Conservation (phyloP, 768 basidiomycete species). For the Amanita rubescens region DNA sequence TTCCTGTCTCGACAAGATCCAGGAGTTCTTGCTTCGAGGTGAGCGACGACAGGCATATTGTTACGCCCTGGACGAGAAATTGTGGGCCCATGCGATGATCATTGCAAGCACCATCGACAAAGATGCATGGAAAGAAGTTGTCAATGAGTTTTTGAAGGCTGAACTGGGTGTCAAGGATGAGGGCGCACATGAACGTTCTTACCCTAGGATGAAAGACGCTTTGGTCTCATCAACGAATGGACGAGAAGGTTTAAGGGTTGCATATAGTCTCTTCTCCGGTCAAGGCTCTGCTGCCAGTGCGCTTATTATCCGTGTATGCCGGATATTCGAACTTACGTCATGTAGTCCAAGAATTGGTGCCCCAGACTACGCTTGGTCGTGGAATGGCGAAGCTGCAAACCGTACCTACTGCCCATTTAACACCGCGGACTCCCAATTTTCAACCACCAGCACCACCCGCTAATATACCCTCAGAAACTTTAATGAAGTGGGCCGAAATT, state of each 20-base stretch:
- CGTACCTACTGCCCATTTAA: conserved; percentile 26
- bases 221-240: conserved; percentile 32
- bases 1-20: conserved; percentile 68
- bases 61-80: conserved; percentile 78
- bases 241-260: conserved; percentile 67
- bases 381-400: conserved; percentile 31
- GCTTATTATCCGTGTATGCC: conserved; percentile 15
- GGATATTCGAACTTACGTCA: conserved; percentile 4
- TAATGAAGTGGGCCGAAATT: conserved; percentile 81
- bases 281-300: conserved; percentile 71
- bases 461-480: conserved; percentile 51
- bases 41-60: conserved; percentile 82
- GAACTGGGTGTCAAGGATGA: conserved; percentile 52
- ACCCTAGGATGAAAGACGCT: conserved; percentile 10
- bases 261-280: conserved; percentile 80
- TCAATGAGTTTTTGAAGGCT: conserved; percentile 72
- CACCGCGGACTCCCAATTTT: conserved; percentile 64
- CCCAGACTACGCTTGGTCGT: conserved; percentile 45
- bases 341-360: conserved; percentile 69
- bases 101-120: conserved; percentile 91
- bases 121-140: conserved; percentile 89
- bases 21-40: conserved; percentile 73
- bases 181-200: conserved; percentile 7
- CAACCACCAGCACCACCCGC: conserved; percentile 31
- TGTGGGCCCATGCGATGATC: conserved; percentile 96